Base-by-base conservation (phyloP, 805 yeast species). In the Candida ponderosae region DNA sequence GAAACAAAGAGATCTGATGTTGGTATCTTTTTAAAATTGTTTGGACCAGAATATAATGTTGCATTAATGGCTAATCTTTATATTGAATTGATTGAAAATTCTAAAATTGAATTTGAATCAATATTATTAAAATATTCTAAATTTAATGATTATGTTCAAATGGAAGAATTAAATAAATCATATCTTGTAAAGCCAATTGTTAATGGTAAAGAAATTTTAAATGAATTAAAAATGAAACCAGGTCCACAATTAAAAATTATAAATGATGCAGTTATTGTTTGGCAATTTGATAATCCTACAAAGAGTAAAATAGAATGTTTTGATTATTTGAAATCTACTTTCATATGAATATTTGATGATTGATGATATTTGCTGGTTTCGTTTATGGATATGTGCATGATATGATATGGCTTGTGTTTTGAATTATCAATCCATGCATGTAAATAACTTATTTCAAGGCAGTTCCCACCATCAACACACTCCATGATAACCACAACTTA, bases 211-310 rank as follows among this genome's bases (percentile, higher is more conserved):
- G 72, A 74, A 32, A 57, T 90, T 32, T 62, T 72, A 36, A 59
- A 63, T 31, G 57, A 65, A 17, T 57, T 83, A 21, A 60, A 67
- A 18, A 63, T 65, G 38, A 82, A 81, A 51, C 85, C 90, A 0
- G 98, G 98, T 0, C 88, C 89, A 6, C 88, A 97, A 96, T 67
- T 90, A 71, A 66, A 74, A 8, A 59, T 58, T 8, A 59, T 79
- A 8, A 70, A 76, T 40, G 74, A 75, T 6, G 57, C 68, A 32
- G 67, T 84, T 6, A 56, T 86, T 24, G 57, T 67, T 16, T 84
- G 89, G 88, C 96, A 89, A 60, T 62, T 89, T 38, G 88, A 81
- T 44, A 58, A 87, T 48, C 95, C 68, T 8, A 54, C 68, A 0
- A 64, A 61, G 35, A 76, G 70, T 2, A n/a, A 24, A 24, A n/a